phyloP scores from a whole-genome alignment of 306 rosid species.

The Fragaria ananassa region DNA sequence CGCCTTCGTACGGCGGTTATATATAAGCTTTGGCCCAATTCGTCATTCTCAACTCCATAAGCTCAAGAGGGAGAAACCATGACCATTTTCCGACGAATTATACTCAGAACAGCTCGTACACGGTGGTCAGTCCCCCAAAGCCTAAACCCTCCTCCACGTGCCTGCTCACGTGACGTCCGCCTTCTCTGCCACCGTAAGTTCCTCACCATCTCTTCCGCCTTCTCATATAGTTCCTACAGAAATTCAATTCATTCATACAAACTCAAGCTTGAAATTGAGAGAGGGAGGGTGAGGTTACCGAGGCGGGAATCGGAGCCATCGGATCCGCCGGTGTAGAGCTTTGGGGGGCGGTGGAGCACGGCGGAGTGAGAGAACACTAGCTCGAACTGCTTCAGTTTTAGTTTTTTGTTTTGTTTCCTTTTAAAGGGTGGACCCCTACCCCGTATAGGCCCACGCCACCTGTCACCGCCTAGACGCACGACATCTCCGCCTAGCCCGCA shows the following conservation, averaged over 20 bases:
- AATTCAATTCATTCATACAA: too few relatives aligned
- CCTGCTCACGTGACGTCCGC: constrained; percentile 21
- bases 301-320: too few relatives aligned
- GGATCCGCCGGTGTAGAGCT: too few relatives aligned
- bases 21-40: neutral
- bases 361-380: too few relatives aligned
- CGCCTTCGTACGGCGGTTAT: neutral
- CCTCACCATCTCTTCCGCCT: neutral
- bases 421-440: too few relatives aligned
- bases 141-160: constrained; percentile 42
- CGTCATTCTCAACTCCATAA: neutral
- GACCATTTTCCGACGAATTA: constrained; percentile 41
- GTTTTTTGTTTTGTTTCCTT: neutral
- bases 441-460: too few relatives aligned
- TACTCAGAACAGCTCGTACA: constrained; percentile 33
- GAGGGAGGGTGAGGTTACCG: too few relatives aligned
- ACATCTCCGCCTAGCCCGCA: too few relatives aligned
- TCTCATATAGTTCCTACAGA: too few relatives aligned
- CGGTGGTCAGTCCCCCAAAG: constrained; percentile 41
- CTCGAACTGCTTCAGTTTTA: neutral
- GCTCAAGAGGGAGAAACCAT: constrained; percentile 15
- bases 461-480: too few relatives aligned
- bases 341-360: too few relatives aligned
- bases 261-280: too few relatives aligned
- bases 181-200: constrained; percentile 35